Conservation (phyloP, 2,329 filamentous ascomycete genomes). For the Pseudogymnoascus sp. region DNA sequence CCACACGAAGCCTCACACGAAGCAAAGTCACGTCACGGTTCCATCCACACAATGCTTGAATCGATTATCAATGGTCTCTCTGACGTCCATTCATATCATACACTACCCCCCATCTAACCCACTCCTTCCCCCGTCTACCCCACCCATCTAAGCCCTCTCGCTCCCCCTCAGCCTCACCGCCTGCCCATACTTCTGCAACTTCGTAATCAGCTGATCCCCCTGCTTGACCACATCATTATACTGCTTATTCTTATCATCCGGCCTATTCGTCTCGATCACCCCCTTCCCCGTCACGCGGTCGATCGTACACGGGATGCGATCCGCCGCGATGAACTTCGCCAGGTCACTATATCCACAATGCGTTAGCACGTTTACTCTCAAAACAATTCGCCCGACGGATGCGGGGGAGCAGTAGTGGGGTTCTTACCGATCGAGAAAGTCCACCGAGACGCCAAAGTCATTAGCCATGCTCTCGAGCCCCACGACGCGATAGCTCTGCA, state of each 20-base stretch:
- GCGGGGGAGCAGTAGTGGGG: neutral
- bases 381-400: neutral
- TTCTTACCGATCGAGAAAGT: constrained; percentile 84
- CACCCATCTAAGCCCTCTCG: constrained; percentile 62
- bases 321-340: constrained; percentile 91
- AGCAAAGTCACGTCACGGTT: neutral
- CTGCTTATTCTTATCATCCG: constrained; percentile 99
- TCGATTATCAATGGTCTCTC: neutral
- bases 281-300: constrained; percentile 94
- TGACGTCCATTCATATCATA: constrained; percentile 4
- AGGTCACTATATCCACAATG: constrained; percentile 56
- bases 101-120: neutral
- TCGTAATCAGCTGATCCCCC: constrained; percentile 94
- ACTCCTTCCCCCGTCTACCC: neutral
- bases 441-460: constrained; percentile 93
- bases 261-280: constrained; percentile 94
- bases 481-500: constrained; percentile 95
- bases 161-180: constrained; percentile 89
- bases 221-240: constrained; percentile 97
- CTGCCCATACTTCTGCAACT: constrained; percentile 98
- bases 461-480: constrained; percentile 95
- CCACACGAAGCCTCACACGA: neutral
- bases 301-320: constrained; percentile 92
- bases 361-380: constrained; percentile 11
- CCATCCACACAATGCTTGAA: neutral